Conservation (phyloP, 306 rosid genomes). For the Cicer cuneatum region DNA sequence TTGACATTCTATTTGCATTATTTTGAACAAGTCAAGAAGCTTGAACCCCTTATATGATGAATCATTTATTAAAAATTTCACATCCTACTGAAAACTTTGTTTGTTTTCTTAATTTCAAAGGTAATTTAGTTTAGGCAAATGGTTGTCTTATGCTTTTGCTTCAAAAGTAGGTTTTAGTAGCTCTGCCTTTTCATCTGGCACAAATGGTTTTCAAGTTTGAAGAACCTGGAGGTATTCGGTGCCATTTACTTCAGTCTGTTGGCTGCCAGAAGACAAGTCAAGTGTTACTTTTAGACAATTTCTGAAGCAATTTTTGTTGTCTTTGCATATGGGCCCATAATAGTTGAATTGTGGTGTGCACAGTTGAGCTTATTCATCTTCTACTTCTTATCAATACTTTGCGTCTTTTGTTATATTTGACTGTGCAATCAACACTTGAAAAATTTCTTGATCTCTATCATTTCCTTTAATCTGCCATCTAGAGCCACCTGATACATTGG, state of each 20-base stretch:
- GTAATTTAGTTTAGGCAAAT: slow-evolving; percentile 22
- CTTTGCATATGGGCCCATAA: neutral
- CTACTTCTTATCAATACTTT: neutral
- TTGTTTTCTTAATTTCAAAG: neutral
- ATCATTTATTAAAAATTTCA: slow-evolving; percentile 22
- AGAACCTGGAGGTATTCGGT: neutral
- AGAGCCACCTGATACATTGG: neutral
- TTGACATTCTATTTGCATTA: slow-evolving; percentile 35
- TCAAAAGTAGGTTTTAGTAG: slow-evolving; percentile 27
- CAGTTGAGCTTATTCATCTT: neutral
- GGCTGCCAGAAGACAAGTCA: neutral
- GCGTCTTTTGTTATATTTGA: neutral
- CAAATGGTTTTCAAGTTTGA: slow-evolving; percentile 4
- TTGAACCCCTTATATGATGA: neutral
- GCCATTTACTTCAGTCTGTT: neutral
- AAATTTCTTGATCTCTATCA: neutral
- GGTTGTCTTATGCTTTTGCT: slow-evolving; percentile 31
- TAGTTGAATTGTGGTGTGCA: neutral
- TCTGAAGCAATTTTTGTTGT: neutral
- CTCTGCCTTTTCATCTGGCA: slow-evolving; percentile 8
- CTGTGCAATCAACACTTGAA: neutral
- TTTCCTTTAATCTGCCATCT: neutral
- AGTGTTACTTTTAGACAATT: neutral
- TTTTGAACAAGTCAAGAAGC: slow-evolving; percentile 18
- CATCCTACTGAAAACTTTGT: slow-evolving; percentile 2